A percentile compares a stretch with the other conserved stretches of the same genome.
phyloP scores from a whole-genome alignment of 129 eudicot species.

The Glebionis coronaria region DNA sequence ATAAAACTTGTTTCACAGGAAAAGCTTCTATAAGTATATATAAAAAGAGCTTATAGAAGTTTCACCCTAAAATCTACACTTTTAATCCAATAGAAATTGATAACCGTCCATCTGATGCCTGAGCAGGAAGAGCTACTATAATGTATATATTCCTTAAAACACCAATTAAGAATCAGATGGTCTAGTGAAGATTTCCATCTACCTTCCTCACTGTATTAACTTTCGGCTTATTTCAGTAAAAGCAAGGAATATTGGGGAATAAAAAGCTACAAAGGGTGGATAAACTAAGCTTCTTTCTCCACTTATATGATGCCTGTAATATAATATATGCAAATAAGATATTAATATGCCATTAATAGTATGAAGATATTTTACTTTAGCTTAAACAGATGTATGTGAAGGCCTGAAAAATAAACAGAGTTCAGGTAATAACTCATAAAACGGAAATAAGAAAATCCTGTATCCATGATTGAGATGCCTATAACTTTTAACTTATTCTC shows the following conservation, averaged over 20 bases:
- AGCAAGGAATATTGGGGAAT: constrained; percentile 25
- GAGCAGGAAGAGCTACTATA: constrained; percentile 15
- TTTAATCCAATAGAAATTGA: neutral
- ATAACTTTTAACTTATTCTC: constrained; percentile 25
- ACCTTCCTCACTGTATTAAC: constrained; percentile 4
- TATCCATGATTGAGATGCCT: constrained; percentile 25
- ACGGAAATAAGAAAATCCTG: constrained; percentile 4
- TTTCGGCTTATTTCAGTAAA: constrained; percentile 13
- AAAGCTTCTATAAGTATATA: too few species aligned
- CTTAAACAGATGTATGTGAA: neutral
- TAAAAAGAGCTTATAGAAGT: too few species aligned
- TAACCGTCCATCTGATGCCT: constrained; percentile 20
- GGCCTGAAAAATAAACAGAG: neutral
- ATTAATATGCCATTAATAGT: constrained; percentile 6
- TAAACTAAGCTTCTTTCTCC: constrained; percentile 27
- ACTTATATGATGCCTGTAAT: constrained; percentile 20
- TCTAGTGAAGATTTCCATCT: constrained; percentile 12
- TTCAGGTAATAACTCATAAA: constrained; percentile 1
- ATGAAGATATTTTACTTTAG: neutral
- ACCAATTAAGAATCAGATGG: constrained; percentile 10
- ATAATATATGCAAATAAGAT: neutral
- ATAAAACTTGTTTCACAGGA: too few species aligned
- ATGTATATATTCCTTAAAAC: neutral
- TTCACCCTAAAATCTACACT: too few species aligned
- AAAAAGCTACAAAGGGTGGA: constrained; percentile 17